Evolutionary conservation across 306 rosid genomes (phyloP).

Genomic region (Vigna unguiculata): DNA sequence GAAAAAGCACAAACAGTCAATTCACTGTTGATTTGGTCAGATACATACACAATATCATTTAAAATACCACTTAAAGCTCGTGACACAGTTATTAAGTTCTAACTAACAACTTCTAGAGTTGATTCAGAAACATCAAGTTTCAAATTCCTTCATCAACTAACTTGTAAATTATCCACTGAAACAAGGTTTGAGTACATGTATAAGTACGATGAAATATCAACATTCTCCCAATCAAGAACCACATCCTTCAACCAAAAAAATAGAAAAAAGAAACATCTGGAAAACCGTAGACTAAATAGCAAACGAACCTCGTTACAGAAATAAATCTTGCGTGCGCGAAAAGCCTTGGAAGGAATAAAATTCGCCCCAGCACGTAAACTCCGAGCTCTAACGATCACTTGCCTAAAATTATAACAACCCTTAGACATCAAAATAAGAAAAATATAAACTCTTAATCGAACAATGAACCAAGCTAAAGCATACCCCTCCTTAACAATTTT

Average conservation of each 20-base stretch:
- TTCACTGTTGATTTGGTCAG: conserved; percentile 21
- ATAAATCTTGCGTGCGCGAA: conserved; percentile 83
- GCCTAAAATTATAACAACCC: conserved; percentile 66
- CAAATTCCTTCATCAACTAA: conserved; percentile 24
- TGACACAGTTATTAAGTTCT: conserved; percentile 25
- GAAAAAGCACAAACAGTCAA: conserved; percentile 33
- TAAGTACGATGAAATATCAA: conserved; percentile 25
- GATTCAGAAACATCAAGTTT: conserved; percentile 3
- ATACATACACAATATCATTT: background rate
- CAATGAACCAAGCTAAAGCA: conserved; percentile 5
- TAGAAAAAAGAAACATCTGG: background rate
- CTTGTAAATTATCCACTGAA: background rate
- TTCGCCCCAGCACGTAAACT: conserved; percentile 87
- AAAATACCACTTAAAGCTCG: conserved; percentile 27
- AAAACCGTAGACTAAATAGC: background rate
- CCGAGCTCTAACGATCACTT: conserved; percentile 91
- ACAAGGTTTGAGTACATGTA: conserved; percentile 6
- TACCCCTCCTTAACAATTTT: conserved; percentile 96
- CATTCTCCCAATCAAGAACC: conserved; percentile 1
- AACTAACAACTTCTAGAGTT: background rate
- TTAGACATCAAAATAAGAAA: background rate
- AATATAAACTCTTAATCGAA: background rate
- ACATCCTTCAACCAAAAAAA: background rate
- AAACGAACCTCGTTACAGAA: conserved; percentile 81
- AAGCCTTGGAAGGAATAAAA: conserved; percentile 86